Base-by-base conservation (phyloP, 495 filamentous ascomycete genomes). In the Chaetomium fimeti region DNA sequence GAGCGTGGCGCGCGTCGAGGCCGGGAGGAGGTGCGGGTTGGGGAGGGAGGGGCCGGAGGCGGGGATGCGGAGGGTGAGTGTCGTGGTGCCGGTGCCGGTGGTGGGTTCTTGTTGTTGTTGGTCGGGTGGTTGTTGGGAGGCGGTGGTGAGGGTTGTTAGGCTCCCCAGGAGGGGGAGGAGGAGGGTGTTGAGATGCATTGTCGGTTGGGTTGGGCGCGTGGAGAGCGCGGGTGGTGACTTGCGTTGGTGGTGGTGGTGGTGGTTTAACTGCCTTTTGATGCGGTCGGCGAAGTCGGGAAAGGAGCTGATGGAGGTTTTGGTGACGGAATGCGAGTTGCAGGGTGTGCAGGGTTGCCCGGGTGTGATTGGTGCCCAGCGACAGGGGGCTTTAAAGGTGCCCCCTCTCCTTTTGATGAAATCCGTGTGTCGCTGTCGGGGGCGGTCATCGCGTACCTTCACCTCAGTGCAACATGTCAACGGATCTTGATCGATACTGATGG, bases 1-100 rank as follows among this genome's bases (percentile, higher is more conserved):
- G 43, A 93, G 83, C 25, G 89, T 88, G 45, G 89, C 90, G 79
- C 87, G 83, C 13, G 92, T 95, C 27, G 85, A 83, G 60, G 91
- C 77, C 0, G 86, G 81, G 53, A 91, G 85, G 49, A 74, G 65
- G 72, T 66, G 47, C 2, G 87, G 85, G 77, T 85, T 87, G 4
- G 82, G 78, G 36, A 89, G 81, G 32, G 66, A 57, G 18, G 56
- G 38, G 9, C 72, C 48, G 27, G 81, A 80, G 29, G 82, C 67
- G 5, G 83, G 83, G 70, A 89, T 78, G 64, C 54, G 74, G 65
- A 76, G 68, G 25, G 75, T 77, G 6, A 78, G 9, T 27, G 67
- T 68, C 2, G 76, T 69, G 40, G 64, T 5, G 75, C 68, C 47
- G 64, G 57, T 24, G n/a, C 8, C 9, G 22, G 36, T 36, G 32